phyloP scores from a whole-genome alignment of 1,139 yeast species.

The Hanseniaspora gamundiae region DNA sequence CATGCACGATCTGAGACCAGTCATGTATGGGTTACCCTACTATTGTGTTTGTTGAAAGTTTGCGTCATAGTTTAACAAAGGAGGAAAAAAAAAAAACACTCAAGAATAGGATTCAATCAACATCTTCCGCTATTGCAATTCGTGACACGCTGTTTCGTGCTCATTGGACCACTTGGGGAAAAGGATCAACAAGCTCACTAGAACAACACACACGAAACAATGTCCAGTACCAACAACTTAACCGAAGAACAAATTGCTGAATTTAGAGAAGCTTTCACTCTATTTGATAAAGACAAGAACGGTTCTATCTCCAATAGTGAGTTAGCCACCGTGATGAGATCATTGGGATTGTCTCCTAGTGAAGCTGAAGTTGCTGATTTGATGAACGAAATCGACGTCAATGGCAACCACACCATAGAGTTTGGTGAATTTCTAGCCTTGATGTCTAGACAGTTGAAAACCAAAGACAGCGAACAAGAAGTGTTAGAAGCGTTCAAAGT shows the following conservation, averaged over 20 bases:
- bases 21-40: too few relatives aligned
- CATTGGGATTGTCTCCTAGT: conserved; percentile 92
- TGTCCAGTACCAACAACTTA: conserved; percentile 42
- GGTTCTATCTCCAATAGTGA: conserved; percentile 93
- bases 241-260: conserved; percentile 95
- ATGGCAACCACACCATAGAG: conserved; percentile 90
- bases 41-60: too few relatives aligned
- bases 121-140: too few relatives aligned
- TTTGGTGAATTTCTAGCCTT: conserved; percentile 64
- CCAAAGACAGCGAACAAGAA: conserved; percentile 94
- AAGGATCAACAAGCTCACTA: too few relatives aligned
- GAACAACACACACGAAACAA: neutral
- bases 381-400: conserved; percentile 93
- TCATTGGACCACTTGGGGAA: too few relatives aligned
- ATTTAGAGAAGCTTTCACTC: conserved; percentile 93
- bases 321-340: conserved; percentile 96
- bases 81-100: too few relatives aligned
- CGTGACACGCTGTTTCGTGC: too few relatives aligned
- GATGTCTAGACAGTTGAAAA: conserved; percentile 89
- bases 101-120: too few relatives aligned
- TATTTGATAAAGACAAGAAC: conserved; percentile 92
- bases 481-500: conserved; percentile 96
- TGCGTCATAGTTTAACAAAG: too few relatives aligned
- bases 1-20: too few relatives aligned
- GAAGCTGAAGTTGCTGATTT: conserved; percentile 92